Conservation (phyloP, 495 filamentous ascomycete species). For the Aspergillus incahuasiensis region DNA sequence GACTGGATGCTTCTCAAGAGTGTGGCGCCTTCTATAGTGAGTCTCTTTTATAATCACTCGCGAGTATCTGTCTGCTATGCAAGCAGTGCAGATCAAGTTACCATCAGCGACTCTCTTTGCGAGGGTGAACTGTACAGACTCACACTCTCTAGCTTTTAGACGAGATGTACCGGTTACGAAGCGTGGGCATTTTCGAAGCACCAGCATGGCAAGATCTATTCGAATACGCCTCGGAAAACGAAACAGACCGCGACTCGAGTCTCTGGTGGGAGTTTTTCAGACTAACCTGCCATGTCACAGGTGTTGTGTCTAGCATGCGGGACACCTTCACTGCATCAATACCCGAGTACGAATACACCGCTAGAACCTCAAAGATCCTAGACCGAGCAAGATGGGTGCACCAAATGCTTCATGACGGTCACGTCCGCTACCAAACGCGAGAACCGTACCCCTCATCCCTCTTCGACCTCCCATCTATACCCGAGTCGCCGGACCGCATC, state of each 20-base stretch:
- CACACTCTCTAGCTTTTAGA: constrained; percentile 1
- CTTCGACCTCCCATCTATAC: background rate
- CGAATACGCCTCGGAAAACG: background rate
- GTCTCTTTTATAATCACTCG: background rate
- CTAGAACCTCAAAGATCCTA: background rate
- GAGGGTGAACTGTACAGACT: background rate
- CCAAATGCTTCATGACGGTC: background rate
- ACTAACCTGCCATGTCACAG: constrained; percentile 1
- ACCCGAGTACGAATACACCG: background rate
- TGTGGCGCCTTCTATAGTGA: constrained; percentile 8
- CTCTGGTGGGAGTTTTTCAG: constrained; percentile 13
- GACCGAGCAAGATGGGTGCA: background rate
- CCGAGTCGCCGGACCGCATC: constrained; percentile 7
- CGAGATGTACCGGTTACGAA: constrained; percentile 4
- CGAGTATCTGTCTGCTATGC: background rate
- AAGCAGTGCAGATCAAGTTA: no score
- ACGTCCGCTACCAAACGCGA: constrained; percentile 1
- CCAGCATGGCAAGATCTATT: constrained; percentile 2
- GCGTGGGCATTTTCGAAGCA: constrained; percentile 5
- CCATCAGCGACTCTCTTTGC: no score
- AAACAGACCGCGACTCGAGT: constrained; percentile 1
- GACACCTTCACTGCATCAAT: background rate
- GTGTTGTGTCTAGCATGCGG: constrained; percentile 2
- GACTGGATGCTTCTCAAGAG: constrained; percentile 12
- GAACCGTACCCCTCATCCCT: constrained; percentile 2